Evolutionary conservation across 2,329 filamentous ascomycete genomes (phyloP).

Genomic region (Talaromyces pinophilus): DNA sequence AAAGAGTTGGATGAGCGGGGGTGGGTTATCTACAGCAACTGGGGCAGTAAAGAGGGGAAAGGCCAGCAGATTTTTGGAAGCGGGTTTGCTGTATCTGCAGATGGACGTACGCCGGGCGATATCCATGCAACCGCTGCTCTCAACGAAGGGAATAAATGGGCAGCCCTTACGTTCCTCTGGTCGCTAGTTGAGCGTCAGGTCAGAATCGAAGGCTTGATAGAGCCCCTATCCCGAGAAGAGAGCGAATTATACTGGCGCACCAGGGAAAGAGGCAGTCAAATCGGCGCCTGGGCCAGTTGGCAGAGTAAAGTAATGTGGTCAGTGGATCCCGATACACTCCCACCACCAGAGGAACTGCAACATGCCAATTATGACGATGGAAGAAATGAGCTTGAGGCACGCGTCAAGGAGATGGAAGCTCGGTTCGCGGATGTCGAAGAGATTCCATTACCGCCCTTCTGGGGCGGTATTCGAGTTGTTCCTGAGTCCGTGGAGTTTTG

Average conservation of each 20-base stretch:
- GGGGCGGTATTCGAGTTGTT: constrained; percentile 85
- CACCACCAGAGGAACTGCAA: constrained; percentile 33
- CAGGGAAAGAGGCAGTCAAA: constrained; percentile 72
- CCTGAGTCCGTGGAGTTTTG: constrained; percentile 93
- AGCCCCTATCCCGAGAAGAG: constrained; percentile 68
- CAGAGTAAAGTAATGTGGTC: constrained; percentile 74
- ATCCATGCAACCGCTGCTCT: constrained; percentile 25
- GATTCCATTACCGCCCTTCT: constrained; percentile 90
- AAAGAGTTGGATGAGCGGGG: constrained; percentile 84
- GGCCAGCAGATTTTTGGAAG: constrained; percentile 44
- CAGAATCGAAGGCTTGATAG: constrained; percentile 75
- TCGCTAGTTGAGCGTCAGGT: constrained; percentile 83
- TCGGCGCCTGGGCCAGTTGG: constrained; percentile 91
- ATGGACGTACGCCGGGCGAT: constrained; percentile 17
- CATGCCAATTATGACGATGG: constrained; percentile 60
- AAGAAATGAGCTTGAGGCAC: constrained; percentile 70
- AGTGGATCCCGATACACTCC: constrained; percentile 33
- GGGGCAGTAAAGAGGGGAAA: constrained; percentile 65
- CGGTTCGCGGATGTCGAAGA: constrained; percentile 72
- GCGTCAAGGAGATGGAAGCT: constrained; percentile 75
- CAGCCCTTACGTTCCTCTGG: constrained; percentile 90
- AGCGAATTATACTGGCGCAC: constrained; percentile 67
- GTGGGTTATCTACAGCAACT: constrained; percentile 94
- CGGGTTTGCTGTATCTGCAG: constrained; percentile 16
- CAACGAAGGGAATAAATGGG: constrained; percentile 65